Conservation (phyloP, 2,329 filamentous ascomycete genomes). For the Leptodontidium sp. region DNA sequence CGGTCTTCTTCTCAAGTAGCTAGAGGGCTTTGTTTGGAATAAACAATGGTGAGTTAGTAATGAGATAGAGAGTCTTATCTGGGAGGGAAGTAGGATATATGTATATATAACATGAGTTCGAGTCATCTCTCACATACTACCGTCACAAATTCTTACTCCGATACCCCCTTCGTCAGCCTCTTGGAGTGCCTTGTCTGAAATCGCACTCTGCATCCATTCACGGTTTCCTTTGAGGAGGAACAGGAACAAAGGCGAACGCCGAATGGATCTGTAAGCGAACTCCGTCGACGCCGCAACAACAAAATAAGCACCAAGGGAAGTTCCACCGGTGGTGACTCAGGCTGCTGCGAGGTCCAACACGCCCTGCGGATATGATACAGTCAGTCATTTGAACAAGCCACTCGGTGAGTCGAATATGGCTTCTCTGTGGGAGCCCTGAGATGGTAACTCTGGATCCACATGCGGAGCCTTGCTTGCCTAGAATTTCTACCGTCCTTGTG, state of each 20-base stretch:
- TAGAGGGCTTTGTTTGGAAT: neutral
- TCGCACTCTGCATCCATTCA: neutral
- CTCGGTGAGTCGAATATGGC: neutral
- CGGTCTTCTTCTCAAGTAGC: neutral
- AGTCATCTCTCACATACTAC: neutral
- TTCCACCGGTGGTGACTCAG: slow-evolving; percentile 13
- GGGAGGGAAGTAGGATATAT: neutral
- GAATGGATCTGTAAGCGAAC: slow-evolving; percentile 14
- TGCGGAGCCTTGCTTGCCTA: no score
- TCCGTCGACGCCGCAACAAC: neutral
- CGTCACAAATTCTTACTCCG: slow-evolving; percentile 16
- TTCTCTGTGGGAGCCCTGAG: neutral
- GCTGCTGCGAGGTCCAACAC: neutral
- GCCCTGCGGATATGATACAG: neutral
- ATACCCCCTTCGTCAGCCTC: slow-evolving; percentile 2
- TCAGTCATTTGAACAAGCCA: neutral
- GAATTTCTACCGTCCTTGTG: no score
- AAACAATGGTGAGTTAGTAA: neutral
- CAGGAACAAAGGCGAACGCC: slow-evolving; percentile 1
- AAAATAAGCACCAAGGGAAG: slow-evolving; percentile 12
- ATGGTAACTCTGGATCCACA: neutral
- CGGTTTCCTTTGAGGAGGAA: neutral
- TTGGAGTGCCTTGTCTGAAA: slow-evolving; percentile 2
- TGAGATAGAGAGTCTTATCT: neutral
- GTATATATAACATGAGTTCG: neutral